Evolutionary conservation across 2,329 filamentous ascomycete species (phyloP).

Genomic region (Alternaria sp.): DNA sequence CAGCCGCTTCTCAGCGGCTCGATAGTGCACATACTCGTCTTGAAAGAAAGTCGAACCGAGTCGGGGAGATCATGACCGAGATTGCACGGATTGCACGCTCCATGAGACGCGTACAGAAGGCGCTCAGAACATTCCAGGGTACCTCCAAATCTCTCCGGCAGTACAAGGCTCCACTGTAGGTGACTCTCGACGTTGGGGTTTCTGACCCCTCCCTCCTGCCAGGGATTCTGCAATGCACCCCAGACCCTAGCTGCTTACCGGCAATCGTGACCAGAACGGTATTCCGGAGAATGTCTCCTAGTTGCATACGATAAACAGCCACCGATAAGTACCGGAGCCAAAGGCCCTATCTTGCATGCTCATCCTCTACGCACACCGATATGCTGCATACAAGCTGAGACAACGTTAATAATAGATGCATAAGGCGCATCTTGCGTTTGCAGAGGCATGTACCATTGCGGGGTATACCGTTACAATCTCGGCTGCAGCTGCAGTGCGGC

Average conservation of each 20-base stretch:
- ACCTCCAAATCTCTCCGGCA: conserved; percentile 1
- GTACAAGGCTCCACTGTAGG: neutral
- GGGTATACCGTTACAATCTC: conserved; percentile 10
- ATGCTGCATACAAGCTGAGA: conserved; percentile 10
- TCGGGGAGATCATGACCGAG: conserved; percentile 6
- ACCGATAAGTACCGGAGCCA: conserved; percentile 4
- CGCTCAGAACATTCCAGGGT: neutral
- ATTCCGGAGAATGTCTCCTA: conserved; percentile 6
- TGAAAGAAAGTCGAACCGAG: neutral
- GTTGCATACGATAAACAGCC: conserved; percentile 3
- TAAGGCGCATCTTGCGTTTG: conserved; percentile 4
- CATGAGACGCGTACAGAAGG: conserved; percentile 7
- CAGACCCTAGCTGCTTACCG: conserved; percentile 6
- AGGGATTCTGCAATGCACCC: conserved; percentile 5
- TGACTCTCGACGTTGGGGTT: conserved; percentile 20
- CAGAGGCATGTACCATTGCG: conserved; percentile 3
- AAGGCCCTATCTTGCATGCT: conserved; percentile 3
- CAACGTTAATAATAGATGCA: conserved; percentile 8
- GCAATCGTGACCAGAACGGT: neutral
- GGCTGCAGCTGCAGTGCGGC: conserved; percentile 10
- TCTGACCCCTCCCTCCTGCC: conserved; percentile 1
- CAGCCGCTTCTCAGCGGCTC: neutral
- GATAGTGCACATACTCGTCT: neutral
- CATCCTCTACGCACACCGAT: neutral
- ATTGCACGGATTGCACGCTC: conserved; percentile 3